Percentiles rank a stretch among this genome's conserved stretches.
These are phyloP conservation scores for Suhomyces tanzawaensis DNA, from an alignment of 805 yeast genomes.

Conservation along the genomic window DNA sequence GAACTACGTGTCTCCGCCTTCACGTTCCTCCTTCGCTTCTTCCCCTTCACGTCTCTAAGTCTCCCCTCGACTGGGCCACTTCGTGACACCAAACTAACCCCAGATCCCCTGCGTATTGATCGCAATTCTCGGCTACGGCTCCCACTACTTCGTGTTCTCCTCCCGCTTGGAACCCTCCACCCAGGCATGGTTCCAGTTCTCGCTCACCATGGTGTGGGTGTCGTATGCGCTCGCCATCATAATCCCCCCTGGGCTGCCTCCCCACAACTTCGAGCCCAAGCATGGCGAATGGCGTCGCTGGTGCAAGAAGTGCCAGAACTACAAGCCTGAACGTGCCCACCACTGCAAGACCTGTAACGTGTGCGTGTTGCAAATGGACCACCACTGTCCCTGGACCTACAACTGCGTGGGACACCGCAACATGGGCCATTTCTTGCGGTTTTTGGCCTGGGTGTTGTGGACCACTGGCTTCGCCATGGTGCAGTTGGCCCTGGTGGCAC, in stretches of 20 bases:
- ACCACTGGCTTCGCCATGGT: conserved; percentile 48
- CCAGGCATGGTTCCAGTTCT: conserved; percentile 48
- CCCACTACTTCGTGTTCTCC: conserved; percentile 55
- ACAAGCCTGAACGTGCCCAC: conserved; percentile 82
- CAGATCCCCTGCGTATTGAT: conserved; percentile 68
- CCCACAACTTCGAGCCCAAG: conserved; percentile 42
- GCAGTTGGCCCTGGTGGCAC: conserved; percentile 40
- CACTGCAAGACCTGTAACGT: conserved; percentile 76
- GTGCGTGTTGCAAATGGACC: conserved; percentile 90
- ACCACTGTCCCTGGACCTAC: conserved; percentile 90
- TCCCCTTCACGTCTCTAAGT: too few species aligned
- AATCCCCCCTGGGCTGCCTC: conserved; percentile 68
- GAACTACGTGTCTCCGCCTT: too few species aligned
- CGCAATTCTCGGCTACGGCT: conserved; percentile 56
- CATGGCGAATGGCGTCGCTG: conserved; percentile 59
- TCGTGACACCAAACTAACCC: conserved; percentile 16
- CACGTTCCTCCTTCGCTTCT: too few species aligned
- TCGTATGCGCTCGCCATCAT: conserved; percentile 70
- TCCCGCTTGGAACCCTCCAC: conserved; percentile 36
- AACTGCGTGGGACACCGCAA: conserved; percentile 84
- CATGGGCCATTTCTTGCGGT: conserved; percentile 76
- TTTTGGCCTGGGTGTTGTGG: conserved; percentile 61
- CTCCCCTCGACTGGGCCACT: too few species aligned
- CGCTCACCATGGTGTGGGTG: conserved; percentile 62
- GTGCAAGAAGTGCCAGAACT: conserved; percentile 68